Evolutionary conservation across 306 rosid species (phyloP).

Genomic region (Casuarina glauca): DNA sequence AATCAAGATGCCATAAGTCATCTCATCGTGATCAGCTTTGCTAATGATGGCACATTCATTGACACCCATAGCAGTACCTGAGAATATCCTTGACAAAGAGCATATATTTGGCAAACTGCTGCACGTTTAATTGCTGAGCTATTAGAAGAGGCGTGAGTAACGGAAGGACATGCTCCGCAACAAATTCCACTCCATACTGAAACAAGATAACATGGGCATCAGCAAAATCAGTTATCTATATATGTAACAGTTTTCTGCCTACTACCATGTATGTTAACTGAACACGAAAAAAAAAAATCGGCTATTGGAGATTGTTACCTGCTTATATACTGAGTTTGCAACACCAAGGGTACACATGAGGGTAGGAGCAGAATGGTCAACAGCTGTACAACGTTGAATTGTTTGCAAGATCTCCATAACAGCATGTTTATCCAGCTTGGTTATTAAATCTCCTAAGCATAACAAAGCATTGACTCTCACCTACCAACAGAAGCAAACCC

Average conservation of each 20-base stretch:
- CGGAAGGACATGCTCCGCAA: conserved; percentile 96
- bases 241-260: conserved; percentile 4
- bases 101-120: conserved; percentile 99
- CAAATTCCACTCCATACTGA: conserved; percentile 93
- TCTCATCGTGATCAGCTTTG: neutral
- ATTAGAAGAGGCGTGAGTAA: conserved; percentile 75
- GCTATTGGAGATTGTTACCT: conserved; percentile 45
- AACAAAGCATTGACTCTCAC: conserved; percentile 96
- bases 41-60: conserved; percentile 16
- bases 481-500: conserved; percentile 44
- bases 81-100: conserved; percentile 95
- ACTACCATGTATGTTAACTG: neutral
- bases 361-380: conserved; percentile 94
- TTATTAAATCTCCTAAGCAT: conserved; percentile 85
- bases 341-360: conserved; percentile 99
- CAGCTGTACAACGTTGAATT: conserved; percentile 94
- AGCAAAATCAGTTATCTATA: conserved; percentile 24
- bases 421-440: conserved; percentile 78
- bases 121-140: conserved; percentile 90
- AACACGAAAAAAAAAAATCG: neutral
- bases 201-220: conserved; percentile 33
- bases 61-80: conserved; percentile 44
- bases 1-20: conserved; percentile 3
- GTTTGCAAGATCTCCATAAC: conserved; percentile 87
- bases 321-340: conserved; percentile 88